phyloP scores from a whole-genome alignment of 2,329 filamentous ascomycete species.

The Emmonsiellopsis sp. region DNA sequence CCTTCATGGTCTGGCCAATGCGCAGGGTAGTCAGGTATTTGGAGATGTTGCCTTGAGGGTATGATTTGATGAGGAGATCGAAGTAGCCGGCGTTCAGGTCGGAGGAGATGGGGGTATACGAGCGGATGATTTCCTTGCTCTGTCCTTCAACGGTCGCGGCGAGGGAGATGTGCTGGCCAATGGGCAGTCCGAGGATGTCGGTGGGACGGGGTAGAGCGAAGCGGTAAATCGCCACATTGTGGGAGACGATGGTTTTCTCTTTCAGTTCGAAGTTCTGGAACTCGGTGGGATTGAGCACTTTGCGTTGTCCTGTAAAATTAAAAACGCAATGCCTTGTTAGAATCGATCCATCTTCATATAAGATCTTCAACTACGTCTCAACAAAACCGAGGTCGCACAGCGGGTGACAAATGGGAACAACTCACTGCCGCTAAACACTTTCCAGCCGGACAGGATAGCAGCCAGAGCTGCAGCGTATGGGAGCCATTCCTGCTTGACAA shows the following conservation, averaged over 20 bases:
- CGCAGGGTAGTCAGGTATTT: constrained; percentile 77
- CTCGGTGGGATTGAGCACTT: constrained; percentile 73
- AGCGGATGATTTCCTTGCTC: constrained; percentile 76
- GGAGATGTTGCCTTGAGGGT: constrained; percentile 95
- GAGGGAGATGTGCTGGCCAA: constrained; percentile 98
- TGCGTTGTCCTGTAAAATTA: constrained; percentile 54
- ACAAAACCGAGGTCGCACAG: neutral
- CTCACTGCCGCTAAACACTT: constrained; percentile 64
- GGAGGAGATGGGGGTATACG: constrained; percentile 85
- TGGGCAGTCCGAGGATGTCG: constrained; percentile 87
- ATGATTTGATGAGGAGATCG: constrained; percentile 95
- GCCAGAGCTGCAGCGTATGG: constrained; percentile 62
- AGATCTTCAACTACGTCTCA: neutral
- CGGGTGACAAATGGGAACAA: constrained; percentile 16
- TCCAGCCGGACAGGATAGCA: constrained; percentile 57
- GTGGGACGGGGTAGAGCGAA: constrained; percentile 71
- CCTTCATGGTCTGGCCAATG: constrained; percentile 79
- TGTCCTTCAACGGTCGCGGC: constrained; percentile 69
- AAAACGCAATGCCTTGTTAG: neutral
- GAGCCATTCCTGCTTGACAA: constrained; percentile 71
- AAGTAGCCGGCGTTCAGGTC: constrained; percentile 86
- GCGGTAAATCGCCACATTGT: constrained; percentile 98
- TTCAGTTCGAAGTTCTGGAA: constrained; percentile 91
- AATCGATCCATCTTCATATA: neutral
- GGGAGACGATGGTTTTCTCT: constrained; percentile 91